Evolutionary conservation across 1,139 yeast genomes (phyloP).

Genomic region (Suhomyces bribrorum): DNA sequence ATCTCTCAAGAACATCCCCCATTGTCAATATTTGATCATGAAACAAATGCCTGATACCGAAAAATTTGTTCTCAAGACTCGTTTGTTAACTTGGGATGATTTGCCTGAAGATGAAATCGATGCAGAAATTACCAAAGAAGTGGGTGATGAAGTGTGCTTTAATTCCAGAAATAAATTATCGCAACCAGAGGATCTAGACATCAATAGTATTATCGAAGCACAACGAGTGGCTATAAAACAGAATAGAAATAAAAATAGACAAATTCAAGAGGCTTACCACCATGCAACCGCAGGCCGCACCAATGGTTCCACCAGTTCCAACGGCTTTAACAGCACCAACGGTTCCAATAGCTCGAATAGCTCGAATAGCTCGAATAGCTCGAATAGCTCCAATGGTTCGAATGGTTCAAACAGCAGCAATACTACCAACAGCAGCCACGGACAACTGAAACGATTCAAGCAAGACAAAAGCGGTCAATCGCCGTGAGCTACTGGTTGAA

Average conservation of each 20-base stretch:
- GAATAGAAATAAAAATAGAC: conserved; percentile 39
- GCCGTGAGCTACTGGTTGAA: too few species aligned
- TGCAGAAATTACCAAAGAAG: conserved; percentile 40
- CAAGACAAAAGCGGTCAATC: too few species aligned
- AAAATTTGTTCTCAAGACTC: conserved; percentile 53
- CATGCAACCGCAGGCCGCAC: conserved; percentile 11
- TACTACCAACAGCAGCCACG: too few species aligned
- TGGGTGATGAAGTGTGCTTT: conserved; percentile 44
- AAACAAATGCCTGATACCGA: conserved; percentile 47
- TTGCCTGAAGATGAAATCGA: conserved; percentile 45
- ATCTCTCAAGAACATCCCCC: conserved; percentile 75
- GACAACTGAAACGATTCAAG: too few species aligned
- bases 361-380: neutral
- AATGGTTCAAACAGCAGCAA: too few species aligned
- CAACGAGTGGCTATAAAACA: conserved; percentile 45
- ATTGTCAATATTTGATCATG: conserved; percentile 81
- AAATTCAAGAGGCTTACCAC: conserved; percentile 36
- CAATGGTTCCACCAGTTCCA: neutral
- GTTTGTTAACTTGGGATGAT: conserved; percentile 62
- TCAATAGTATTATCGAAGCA: conserved; percentile 43
- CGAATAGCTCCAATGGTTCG: neutral
- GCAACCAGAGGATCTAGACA: conserved; percentile 45
- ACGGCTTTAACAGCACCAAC: neutral
- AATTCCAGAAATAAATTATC: conserved; percentile 38
- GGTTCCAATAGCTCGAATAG: neutral